A percentile compares a stretch with the other conserved stretches of the same genome.
Conservation (phyloP, 1,139 yeast genomes). For the Meyerozyma elateridarum region DNA sequence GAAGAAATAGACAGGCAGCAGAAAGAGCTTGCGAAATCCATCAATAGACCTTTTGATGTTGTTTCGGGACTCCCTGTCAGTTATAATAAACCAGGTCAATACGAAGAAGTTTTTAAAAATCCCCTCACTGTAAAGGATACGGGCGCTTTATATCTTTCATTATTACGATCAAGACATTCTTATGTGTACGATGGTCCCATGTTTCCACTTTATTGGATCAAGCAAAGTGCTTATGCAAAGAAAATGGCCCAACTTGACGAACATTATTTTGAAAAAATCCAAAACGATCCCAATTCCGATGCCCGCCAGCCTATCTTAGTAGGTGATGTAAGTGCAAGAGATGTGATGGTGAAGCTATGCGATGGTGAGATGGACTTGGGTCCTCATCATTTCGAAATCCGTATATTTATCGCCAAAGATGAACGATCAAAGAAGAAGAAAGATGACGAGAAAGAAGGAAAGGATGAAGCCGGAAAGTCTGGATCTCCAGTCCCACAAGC, state of each 20-base stretch:
- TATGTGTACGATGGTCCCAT: conserved; percentile 68
- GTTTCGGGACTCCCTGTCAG: conserved; percentile 72
- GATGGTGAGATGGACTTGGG: conserved; percentile 73
- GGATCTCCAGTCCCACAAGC: no score
- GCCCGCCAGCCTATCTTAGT: conserved; percentile 41
- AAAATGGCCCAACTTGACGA: conserved; percentile 35
- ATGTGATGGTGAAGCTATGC: conserved; percentile 83
- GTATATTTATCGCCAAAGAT: conserved; percentile 79
- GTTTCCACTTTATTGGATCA: conserved; percentile 79
- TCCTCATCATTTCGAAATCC: conserved; percentile 74
- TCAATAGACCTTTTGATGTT: conserved; percentile 63
- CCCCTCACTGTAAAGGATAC: conserved; percentile 72
- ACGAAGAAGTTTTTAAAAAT: conserved; percentile 48
- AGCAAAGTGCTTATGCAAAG: conserved; percentile 46
- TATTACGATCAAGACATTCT: conserved; percentile 68
- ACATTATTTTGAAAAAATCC: conserved; percentile 13
- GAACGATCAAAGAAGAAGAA: conserved; percentile 44
- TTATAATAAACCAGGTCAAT: conserved; percentile 44
- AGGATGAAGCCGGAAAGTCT: no score
- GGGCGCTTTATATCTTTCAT: conserved; percentile 65
- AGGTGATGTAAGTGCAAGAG: conserved; percentile 58
- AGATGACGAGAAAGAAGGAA: conserved; percentile 17
- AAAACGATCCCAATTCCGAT: conserved; percentile 20
- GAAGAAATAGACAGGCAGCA: conserved; percentile 47
- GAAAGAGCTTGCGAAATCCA: conserved; percentile 35